These are phyloP conservation scores for Candida vaughaniae DNA, from an alignment of 805 yeast species.

Conservation along the genomic window DNA sequence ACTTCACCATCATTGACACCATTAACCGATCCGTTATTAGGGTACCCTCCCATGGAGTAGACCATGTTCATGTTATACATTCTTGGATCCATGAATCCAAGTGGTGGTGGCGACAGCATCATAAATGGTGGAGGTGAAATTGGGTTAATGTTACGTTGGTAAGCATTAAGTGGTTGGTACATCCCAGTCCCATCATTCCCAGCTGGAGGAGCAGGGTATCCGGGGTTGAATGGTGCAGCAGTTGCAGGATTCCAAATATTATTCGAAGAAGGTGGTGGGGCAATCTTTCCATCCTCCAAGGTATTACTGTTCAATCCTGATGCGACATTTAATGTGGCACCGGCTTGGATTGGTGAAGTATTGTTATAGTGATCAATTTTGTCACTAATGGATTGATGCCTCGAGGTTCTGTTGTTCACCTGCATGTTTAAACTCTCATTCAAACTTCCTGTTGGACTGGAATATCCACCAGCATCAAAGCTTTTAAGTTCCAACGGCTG, in stretches of 20 bases:
- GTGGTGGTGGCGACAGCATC: conserved; percentile 32
- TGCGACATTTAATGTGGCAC: conserved; percentile 32
- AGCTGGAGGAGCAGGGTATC: conserved; percentile 1
- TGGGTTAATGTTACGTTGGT: conserved; percentile 27
- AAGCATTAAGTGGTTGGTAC: conserved; percentile 20
- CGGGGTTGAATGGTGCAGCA: conserved; percentile 59
- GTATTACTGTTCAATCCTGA: conserved; percentile 26
- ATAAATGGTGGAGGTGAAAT: conserved; percentile 39
- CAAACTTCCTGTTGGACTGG: conserved; percentile 40
- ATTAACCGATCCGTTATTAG: conserved; percentile 1
- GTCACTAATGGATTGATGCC: conserved; percentile 58
- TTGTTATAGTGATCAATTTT: conserved; percentile 58
- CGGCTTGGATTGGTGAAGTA: conserved; percentile 45
- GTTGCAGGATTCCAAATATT: conserved; percentile 67
- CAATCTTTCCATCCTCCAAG: conserved; percentile 10
- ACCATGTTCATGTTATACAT: conserved; percentile 31
- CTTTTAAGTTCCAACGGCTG: conserved; percentile 4
- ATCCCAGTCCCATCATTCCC: background rate
- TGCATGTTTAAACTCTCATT: conserved; percentile 44
- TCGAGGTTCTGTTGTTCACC: conserved; percentile 29
- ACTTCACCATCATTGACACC: conserved; percentile 7
- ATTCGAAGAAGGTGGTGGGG: conserved; percentile 3
- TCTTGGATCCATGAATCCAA: conserved; percentile 36
- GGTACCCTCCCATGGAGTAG: conserved; percentile 18
- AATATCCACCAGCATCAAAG: conserved; percentile 9